These are phyloP conservation scores for Colletotrichum sp. DNA, from an alignment of 2,329 filamentous ascomycete genomes.

Conservation along the genomic window DNA sequence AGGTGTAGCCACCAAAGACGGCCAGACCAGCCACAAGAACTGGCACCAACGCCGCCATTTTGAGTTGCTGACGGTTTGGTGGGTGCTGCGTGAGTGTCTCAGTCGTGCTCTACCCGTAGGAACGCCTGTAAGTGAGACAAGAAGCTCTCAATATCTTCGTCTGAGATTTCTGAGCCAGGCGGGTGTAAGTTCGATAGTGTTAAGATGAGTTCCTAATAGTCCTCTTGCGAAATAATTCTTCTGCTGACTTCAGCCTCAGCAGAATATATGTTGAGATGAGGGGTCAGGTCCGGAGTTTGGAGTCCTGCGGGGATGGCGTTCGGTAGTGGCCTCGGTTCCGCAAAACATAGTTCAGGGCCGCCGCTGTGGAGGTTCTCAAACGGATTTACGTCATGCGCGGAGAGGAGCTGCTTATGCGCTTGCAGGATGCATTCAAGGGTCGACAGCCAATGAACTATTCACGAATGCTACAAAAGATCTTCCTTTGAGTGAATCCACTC, in stretches of 20 bases:
- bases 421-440: not conserved
- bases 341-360: not conserved
- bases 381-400: conserved; percentile 7
- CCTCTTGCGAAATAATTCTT: not conserved
- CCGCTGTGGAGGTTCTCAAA: not conserved
- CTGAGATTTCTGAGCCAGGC: not conserved
- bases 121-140: not conserved
- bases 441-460: not conserved
- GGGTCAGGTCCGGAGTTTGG: not conserved
- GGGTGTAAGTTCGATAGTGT: not conserved
- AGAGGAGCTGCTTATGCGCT: not conserved
- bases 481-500: not conserved
- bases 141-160: not conserved
- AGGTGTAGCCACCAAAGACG: conserved; percentile 6
- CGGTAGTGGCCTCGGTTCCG: not conserved
- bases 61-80: not conserved
- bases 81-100: not conserved
- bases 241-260: not conserved
- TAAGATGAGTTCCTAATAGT: not conserved
- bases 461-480: not conserved
- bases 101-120: rapidly evolving
- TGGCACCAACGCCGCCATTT: conserved; percentile 4
- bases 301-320: not conserved
- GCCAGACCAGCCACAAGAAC: conserved; percentile 7
- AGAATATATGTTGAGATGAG: not conserved